Evolutionary conservation across 352 stramenopile species (phyloP).

Genomic region (Phytophthora pistaciae): DNA sequence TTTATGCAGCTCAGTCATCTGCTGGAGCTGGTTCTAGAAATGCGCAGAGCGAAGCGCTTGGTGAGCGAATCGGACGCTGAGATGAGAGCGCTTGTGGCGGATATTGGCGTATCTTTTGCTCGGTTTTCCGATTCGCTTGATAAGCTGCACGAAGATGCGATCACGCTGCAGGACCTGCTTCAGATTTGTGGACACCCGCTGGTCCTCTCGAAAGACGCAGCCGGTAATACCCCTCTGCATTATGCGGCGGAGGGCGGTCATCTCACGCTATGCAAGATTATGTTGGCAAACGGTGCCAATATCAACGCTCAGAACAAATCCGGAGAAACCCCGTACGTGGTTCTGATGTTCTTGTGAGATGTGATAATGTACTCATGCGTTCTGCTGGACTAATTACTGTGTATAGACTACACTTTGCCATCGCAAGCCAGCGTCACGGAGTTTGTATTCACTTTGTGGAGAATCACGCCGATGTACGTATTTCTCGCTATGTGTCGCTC

Average conservation of each 20-base stretch:
- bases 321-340: constrained; percentile 77
- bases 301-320: constrained; percentile 85
- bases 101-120: constrained; percentile 65
- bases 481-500: constrained; percentile 69
- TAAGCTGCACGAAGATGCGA: constrained; percentile 60
- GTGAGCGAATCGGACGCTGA: constrained; percentile 72
- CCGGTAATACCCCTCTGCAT: constrained; percentile 80
- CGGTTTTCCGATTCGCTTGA: constrained; percentile 77
- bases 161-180: constrained; percentile 71
- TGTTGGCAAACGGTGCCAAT: constrained; percentile 72
- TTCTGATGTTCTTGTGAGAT: background rate
- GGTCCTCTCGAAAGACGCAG: constrained; percentile 64
- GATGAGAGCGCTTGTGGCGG: constrained; percentile 54
- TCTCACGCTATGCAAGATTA: constrained; percentile 64
- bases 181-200: constrained; percentile 80
- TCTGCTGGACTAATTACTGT: background rate
- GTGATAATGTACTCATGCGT: background rate
- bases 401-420: constrained; percentile 79
- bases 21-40: constrained; percentile 55
- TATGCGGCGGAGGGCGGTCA: constrained; percentile 83
- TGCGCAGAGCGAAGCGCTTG: constrained; percentile 58
- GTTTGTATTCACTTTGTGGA: constrained; percentile 74
- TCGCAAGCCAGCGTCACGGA: constrained; percentile 76
- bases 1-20: constrained; percentile 59
- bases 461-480: constrained; percentile 68